These are phyloP conservation scores for Clavispora asparagi DNA, from an alignment of 805 yeast genomes.

Conservation along the genomic window DNA sequence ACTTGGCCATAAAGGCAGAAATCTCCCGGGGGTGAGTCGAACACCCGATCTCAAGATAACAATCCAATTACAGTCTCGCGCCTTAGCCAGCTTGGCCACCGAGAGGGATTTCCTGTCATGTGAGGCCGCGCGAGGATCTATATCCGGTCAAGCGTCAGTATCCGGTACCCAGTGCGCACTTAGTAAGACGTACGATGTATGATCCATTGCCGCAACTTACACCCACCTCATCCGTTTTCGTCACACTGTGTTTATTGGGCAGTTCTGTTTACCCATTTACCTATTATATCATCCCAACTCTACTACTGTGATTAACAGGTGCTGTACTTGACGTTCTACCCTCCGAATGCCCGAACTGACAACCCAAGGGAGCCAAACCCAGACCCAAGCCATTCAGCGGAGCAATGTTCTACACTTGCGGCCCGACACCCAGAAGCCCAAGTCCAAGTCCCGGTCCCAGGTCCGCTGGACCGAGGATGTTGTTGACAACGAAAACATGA, in stretches of 20 bases:
- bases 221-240: too few species aligned
- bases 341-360: not conserved
- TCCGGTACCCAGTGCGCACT: too few species aligned
- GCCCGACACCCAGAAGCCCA: constrained; percentile 7
- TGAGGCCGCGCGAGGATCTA: too few species aligned
- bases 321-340: too few species aligned
- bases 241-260: too few species aligned
- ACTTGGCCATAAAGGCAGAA: constrained; percentile 14
- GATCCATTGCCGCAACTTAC: too few species aligned
- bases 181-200: too few species aligned
- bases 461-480: constrained; percentile 86
- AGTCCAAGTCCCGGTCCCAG: constrained; percentile 35
- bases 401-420: constrained; percentile 16
- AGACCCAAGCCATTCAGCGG: not conserved
- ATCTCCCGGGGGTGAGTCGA: constrained; percentile 48
- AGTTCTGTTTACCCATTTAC: too few species aligned
- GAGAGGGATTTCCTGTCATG: constrained; percentile 20
- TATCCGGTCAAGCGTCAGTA: too few species aligned
- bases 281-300: too few species aligned
- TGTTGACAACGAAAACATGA: constrained; percentile 84
- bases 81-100: constrained; percentile 49
- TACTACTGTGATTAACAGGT: too few species aligned
- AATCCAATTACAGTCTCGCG: constrained; percentile 44
- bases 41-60: constrained; percentile 47
- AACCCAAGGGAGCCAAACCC: not conserved